phyloP scores from a whole-genome alignment of 2,329 filamentous ascomycete genomes.

The Trichothecium roseum region DNA sequence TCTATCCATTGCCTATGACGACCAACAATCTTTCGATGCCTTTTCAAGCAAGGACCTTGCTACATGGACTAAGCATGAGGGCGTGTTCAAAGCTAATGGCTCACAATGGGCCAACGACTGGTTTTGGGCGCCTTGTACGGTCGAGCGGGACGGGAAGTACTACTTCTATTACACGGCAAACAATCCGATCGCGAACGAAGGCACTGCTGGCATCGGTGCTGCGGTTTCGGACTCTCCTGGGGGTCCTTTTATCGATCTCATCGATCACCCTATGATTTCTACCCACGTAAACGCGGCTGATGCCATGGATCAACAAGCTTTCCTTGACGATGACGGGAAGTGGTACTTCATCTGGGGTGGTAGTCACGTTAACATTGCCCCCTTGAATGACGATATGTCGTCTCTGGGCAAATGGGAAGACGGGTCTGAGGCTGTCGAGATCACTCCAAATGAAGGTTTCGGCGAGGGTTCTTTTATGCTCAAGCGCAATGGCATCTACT shows the following conservation, averaged over 20 bases:
- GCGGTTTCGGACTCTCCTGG: conserved; percentile 4
- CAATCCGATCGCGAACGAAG: conserved; percentile 4
- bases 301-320: conserved; percentile 7
- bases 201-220: conserved; percentile 3
- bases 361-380: conserved; percentile 3
- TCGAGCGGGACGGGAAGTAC: conserved; percentile 12
- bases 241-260: conserved; percentile 5
- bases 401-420: conserved; percentile 3
- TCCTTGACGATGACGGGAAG: conserved; percentile 5
- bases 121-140: conserved; percentile 11
- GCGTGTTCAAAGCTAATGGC: conserved; percentile 1
- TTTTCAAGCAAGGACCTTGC: conserved; percentile 5
- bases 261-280: conserved; percentile 3
- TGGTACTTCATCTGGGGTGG: conserved; percentile 7
- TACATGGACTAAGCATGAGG: conserved; percentile 3
- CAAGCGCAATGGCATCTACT: conserved; percentile 6
- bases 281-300: conserved; percentile 2
- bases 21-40: conserved; percentile 6
- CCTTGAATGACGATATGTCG: conserved; percentile 5
- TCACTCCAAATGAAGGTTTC: conserved; percentile 5
- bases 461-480: conserved; percentile 5
- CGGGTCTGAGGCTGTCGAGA: conserved; percentile 3
- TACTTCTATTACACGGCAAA: conserved; percentile 10
- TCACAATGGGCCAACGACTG: conserved; percentile 4
- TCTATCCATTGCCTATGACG: conserved; percentile 3